Conservation (phyloP, 495 filamentous ascomycete species). For the Podospora australis region DNA sequence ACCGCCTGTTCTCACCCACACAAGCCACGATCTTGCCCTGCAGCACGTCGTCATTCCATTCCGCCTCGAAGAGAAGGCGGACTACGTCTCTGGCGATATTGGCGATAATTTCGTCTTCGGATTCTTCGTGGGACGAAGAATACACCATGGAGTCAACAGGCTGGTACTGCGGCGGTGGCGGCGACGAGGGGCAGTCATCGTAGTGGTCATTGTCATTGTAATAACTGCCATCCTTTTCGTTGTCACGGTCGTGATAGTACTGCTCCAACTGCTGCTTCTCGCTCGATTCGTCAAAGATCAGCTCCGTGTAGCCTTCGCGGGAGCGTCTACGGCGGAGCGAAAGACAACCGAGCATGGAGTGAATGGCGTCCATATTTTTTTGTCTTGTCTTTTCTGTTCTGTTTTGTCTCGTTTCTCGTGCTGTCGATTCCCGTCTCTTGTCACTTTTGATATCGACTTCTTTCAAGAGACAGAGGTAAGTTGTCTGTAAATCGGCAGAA, state of each 20-base stretch:
- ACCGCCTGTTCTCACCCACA: slow-evolving; percentile 7
- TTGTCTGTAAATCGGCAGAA: too few species aligned
- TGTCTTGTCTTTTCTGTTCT: neutral
- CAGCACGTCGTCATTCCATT: slow-evolving; percentile 14
- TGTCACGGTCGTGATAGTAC: too few species aligned
- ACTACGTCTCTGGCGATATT: slow-evolving; percentile 8
- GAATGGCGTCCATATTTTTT: slow-evolving; percentile 11
- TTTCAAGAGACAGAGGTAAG: too few species aligned
- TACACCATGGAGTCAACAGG: neutral
- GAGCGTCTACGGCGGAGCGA: slow-evolving; percentile 2
- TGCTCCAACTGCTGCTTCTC: neutral
- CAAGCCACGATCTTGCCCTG: slow-evolving; percentile 4
- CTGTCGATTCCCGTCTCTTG: too few species aligned
- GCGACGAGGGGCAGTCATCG: neutral
- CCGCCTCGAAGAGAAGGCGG: slow-evolving; percentile 10
- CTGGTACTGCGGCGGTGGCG: neutral
- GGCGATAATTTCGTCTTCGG: neutral
- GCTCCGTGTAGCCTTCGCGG: slow-evolving; percentile 11
- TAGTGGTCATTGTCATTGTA: neutral
- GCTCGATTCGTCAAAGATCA: slow-evolving; percentile 12
- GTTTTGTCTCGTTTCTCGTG: slow-evolving; percentile 3
- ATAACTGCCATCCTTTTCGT: neutral
- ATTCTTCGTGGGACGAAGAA: neutral
- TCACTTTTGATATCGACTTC: too few species aligned
- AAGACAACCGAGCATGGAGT: slow-evolving; percentile 16